Base-by-base conservation (phyloP, 208 protist species). In the Entamoeba invadens region DNA sequence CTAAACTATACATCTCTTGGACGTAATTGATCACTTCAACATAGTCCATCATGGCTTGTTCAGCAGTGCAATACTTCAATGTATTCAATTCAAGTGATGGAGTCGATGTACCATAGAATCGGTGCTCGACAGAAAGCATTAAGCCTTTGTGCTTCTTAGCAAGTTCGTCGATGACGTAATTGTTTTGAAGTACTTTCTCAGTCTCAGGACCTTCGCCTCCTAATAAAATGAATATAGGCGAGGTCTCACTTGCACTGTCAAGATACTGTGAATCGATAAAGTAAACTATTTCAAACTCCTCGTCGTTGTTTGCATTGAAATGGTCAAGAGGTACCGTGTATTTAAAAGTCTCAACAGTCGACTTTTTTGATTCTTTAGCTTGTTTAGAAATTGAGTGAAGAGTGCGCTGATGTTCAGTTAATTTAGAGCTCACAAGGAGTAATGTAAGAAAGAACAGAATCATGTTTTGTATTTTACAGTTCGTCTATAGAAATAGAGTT, bases 1-100 rank as follows among this genome's bases (percentile, higher is more conserved):
- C 35, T 38, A 51, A 92, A 35, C 45, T 77, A 92, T 93, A 16
- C 93, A 16, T 18, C 14, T 45, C 91, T 91, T 44, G 31, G 10
- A 45, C 77, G 45, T 42, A 18, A 2, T n/a, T 31, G 21, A 91
- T 91, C 38, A 94, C 72, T 16, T 77, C 35, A 16, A 92, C 93
- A 2, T 45, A 93, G 93, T 94, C 93, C n/a, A 45, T 50, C 46
- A 92, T 31, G 16, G 93, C 93, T 72, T 94, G 93, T 51, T 94
- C 35, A 38, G 46, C n/a, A 77, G 51, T 77, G 14, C 72, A 92
- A 94, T 94, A 94, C 8, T 35, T 94, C 25, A 94, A 92, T 91
- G 8, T 45, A 16, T 94, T 72, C 72, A 72, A 31, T 44, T 72
- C 68, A 93, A 45, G 25, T 44, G 42, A 77, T 47, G 93, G 93